A percentile compares a stretch with the other conserved stretches of the same genome.
These are phyloP conservation scores for Trichosporon sp. DNA, from an alignment of 1,284 basidiomycete species.

Conservation along the genomic window DNA sequence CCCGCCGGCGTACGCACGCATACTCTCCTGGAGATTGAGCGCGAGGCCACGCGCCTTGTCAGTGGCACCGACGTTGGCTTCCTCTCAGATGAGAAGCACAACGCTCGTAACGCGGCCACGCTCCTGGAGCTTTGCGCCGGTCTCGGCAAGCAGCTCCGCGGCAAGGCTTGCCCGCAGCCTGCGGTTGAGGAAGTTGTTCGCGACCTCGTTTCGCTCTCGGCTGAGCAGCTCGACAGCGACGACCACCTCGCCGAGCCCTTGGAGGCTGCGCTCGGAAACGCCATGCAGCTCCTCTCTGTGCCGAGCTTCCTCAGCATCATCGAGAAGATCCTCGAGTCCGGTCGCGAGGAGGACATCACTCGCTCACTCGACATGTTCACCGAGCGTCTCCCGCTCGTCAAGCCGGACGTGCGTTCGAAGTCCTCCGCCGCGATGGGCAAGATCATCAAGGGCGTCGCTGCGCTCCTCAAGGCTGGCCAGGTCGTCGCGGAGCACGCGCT, in stretches of 20 bases:
- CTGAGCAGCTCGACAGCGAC: slow-evolving; percentile 12
- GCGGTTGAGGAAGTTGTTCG: slow-evolving; percentile 35
- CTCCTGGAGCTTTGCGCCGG: slow-evolving; percentile 60
- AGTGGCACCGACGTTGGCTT: slow-evolving; percentile 37
- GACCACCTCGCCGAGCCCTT: slow-evolving; percentile 23
- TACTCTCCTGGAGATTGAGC: slow-evolving; percentile 63
- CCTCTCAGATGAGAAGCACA: slow-evolving; percentile 25
- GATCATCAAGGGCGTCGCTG: slow-evolving; percentile 51
- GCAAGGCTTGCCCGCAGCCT: slow-evolving; percentile 34
- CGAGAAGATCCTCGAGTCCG: slow-evolving; percentile 36
- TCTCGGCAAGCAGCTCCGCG: slow-evolving; percentile 27
- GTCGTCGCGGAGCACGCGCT: slow-evolving; percentile 52
- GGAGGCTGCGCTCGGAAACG: slow-evolving; percentile 37
- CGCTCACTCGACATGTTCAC: slow-evolving; percentile 56
- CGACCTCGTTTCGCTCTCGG: slow-evolving; percentile 36
- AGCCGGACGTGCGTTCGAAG: slow-evolving; percentile 57
- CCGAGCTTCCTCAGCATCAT: slow-evolving; percentile 58
- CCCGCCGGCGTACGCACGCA: slow-evolving; percentile 55
- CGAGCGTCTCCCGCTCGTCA: slow-evolving; percentile 62
- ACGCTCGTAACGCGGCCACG: neutral
- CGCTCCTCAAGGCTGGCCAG: slow-evolving; percentile 49
- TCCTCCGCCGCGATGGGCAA: slow-evolving; percentile 57
- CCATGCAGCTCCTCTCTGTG: slow-evolving; percentile 52
- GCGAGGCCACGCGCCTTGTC: slow-evolving; percentile 63
- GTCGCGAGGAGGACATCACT: slow-evolving; percentile 25